phyloP scores from a whole-genome alignment of 1,284 basidiomycete species.

The Hymenochaete sp. region DNA sequence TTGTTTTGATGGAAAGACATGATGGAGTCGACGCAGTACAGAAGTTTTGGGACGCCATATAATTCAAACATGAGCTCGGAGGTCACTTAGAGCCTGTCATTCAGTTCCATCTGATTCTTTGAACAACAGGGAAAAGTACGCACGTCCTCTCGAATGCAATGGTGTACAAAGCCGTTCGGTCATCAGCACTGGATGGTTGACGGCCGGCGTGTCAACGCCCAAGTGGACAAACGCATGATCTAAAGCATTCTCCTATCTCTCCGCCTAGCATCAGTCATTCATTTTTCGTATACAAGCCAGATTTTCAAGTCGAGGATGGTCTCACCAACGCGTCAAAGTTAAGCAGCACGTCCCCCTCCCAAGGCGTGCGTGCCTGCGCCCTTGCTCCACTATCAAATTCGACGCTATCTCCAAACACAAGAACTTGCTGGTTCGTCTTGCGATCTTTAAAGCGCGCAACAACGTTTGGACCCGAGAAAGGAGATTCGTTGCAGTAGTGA shows the following conservation, averaged over 20 bases:
- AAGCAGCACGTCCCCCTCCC: slow-evolving; percentile 84
- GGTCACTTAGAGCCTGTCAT: slow-evolving; percentile 51
- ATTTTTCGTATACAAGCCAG: background rate
- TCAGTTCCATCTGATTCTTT: slow-evolving; percentile 15
- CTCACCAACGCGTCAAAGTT: slow-evolving; percentile 88
- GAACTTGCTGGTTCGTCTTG: slow-evolving; percentile 66
- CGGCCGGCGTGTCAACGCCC: slow-evolving; percentile 69
- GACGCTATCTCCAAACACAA: slow-evolving; percentile 79
- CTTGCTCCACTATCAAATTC: slow-evolving; percentile 79
- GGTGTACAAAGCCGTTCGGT: slow-evolving; percentile 89
- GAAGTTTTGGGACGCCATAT: slow-evolving; percentile 80
- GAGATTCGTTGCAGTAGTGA: slow-evolving; percentile 36
- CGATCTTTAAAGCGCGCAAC: slow-evolving; percentile 85
- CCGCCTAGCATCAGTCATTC: background rate
- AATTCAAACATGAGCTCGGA: slow-evolving; percentile 96
- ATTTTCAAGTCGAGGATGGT: slow-evolving; percentile 17
- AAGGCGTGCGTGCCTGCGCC: slow-evolving; percentile 70
- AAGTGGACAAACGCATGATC: slow-evolving; percentile 89
- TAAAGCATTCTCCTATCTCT: slow-evolving; percentile 81
- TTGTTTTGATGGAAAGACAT: slow-evolving; percentile 88
- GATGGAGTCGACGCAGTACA: slow-evolving; percentile 86
- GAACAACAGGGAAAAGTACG: slow-evolving; percentile 7
- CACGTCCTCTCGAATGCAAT: slow-evolving; percentile 78
- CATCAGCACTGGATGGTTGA: slow-evolving; percentile 91
- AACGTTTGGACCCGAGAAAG: slow-evolving; percentile 57